phyloP scores from a whole-genome alignment of 73 alveolate species.

The Tetrahymena elliotti region DNA sequence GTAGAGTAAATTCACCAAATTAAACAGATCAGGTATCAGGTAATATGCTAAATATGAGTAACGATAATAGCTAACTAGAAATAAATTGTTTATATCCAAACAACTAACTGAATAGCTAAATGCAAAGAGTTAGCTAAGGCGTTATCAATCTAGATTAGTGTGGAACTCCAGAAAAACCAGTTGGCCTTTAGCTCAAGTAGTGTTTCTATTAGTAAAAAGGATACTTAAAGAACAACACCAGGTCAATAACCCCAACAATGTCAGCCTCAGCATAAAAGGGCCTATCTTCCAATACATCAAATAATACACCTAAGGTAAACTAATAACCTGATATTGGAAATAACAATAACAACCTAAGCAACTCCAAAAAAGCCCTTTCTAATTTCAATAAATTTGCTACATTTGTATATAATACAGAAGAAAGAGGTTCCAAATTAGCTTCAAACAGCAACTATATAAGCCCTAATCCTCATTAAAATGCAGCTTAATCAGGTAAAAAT shows the following conservation, averaged over 20 bases:
- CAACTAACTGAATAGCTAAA: neutral
- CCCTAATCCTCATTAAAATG: neutral
- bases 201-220: neutral
- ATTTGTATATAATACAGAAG: neutral
- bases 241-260: neutral
- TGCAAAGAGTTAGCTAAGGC: neutral
- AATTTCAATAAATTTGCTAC: neutral
- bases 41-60: neutral
- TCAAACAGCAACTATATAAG: neutral
- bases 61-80: neutral
- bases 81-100: neutral
- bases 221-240: neutral
- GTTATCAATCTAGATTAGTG: neutral
- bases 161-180: neutral
- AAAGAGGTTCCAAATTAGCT: neutral
- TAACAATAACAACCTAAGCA: neutral
- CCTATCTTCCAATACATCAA: neutral
- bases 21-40: neutral
- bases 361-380: neutral
- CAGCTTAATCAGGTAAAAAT: neutral
- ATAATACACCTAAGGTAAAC: neutral
- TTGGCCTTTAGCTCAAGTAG: neutral
- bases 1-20: neutral
- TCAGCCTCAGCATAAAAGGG: neutral
- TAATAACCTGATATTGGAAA: neutral